These are phyloP conservation scores for Exophiala oligosperma DNA, from an alignment of 2,329 filamentous ascomycete species.

Conservation along the genomic window DNA sequence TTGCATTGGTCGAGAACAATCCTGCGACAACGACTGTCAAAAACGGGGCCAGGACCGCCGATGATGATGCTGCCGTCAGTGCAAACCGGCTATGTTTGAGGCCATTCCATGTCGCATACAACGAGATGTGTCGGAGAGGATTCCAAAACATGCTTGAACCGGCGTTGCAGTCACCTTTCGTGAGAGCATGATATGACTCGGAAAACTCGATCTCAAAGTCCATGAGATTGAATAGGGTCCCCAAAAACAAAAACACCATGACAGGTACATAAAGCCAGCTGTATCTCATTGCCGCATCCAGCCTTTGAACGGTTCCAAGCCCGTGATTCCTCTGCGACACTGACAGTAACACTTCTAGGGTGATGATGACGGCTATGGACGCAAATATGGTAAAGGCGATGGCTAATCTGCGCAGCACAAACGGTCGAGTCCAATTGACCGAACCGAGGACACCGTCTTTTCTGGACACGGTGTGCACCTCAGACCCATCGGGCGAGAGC, in stretches of 20 bases:
- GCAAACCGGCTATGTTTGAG: constrained; percentile 20
- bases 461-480: background rate
- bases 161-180: constrained; percentile 15
- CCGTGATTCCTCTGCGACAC: constrained; percentile 17
- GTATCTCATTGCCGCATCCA: constrained; percentile 15
- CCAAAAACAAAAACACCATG: constrained; percentile 21
- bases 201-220: constrained; percentile 22
- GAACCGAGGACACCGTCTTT: background rate
- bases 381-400: constrained; percentile 16
- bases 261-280: constrained; percentile 31
- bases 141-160: constrained; percentile 22
- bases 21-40: constrained; percentile 32
- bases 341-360: constrained; percentile 18
- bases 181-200: constrained; percentile 20
- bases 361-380: constrained; percentile 15
- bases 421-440: constrained; percentile 18
- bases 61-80: constrained; percentile 23
- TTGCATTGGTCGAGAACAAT: constrained; percentile 27
- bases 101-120: constrained; percentile 18
- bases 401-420: constrained; percentile 19
- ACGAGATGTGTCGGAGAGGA: constrained; percentile 14
- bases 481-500: background rate
- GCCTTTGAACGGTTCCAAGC: constrained; percentile 11
- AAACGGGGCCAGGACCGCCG: constrained; percentile 27
- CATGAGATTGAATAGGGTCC: constrained; percentile 25